Evolutionary conservation across 1,284 basidiomycete genomes (phyloP), one percentile per base, ranked within the genome.

Genomic region (Apiotrichum siamense): DNA sequence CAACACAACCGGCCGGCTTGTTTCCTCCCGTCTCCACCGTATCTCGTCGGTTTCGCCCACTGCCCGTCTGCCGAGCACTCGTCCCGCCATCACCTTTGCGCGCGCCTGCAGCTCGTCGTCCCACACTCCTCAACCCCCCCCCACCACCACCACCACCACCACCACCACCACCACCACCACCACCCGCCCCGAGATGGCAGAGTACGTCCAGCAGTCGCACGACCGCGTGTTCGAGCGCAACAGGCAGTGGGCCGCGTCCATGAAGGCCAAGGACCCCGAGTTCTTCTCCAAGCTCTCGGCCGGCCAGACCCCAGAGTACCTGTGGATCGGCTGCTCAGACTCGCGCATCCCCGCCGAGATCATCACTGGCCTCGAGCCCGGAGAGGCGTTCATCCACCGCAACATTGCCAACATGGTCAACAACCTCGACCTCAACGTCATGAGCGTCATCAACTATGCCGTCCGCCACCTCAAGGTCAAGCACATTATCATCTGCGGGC

Each of bases 371-470:
- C 50, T 57, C 18, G 26, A 57, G 41, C 55, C 55, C 21, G 55
- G 55, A 18, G 50, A 57, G 55, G 55, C 55, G 15, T 57, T 57
- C 39, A 57, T 57, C 51, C 55, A 57, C 55, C 50, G 55, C 48
- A 57, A 57, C 55, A 57, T 57, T 35, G 55, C 55, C 36, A 57
- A 57, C 48, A 36, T 57, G 31, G 55, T 57, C 23, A 50, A 48
- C 55, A 57, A 52, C 41, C 37, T 53, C 25, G 55, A 57, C 51
- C 50, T 57, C 18, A 48, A 37, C 33, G 50, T 35, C 15, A 57
- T 57, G 55, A 36, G 37, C 44, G 55, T 57, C n/a, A 50, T 57
- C 55, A 53, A 57, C 50, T 57, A 57, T 26, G 55, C 50, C 26
- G 55, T 57, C 23, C 41, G 45, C 45, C 55, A 57, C 48, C 48